Evolutionary conservation across 1,284 basidiomycete species (phyloP).

Genomic region (Fomes fomentarius): DNA sequence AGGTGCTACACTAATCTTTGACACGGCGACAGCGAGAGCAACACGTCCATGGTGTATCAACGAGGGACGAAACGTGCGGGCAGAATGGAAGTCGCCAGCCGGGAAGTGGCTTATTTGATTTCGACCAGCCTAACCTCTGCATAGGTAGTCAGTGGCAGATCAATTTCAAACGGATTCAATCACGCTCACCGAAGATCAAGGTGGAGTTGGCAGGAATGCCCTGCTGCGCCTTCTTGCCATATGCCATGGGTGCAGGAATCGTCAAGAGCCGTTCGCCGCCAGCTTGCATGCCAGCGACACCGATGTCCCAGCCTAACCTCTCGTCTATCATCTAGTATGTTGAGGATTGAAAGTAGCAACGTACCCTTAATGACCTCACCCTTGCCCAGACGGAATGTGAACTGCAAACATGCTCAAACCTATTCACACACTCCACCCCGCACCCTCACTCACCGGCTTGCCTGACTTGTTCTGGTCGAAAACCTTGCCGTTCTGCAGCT

Average conservation of each 20-base stretch:
- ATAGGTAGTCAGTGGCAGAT: slow-evolving; percentile 20
- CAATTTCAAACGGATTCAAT: neutral
- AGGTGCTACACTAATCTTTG: neutral
- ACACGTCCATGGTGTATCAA: neutral
- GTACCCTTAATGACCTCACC: slow-evolving; percentile 92
- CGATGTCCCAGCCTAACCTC: slow-evolving; percentile 93
- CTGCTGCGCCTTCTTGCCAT: slow-evolving; percentile 59
- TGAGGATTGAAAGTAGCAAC: no score
- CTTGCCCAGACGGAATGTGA: slow-evolving; percentile 84
- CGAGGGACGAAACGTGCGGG: no score
- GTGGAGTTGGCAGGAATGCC: slow-evolving; percentile 73
- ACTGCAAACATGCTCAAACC: slow-evolving; percentile 45
- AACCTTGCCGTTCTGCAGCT: slow-evolving; percentile 81
- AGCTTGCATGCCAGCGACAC: slow-evolving; percentile 89
- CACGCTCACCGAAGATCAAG: slow-evolving; percentile 67
- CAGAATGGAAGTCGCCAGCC: no score
- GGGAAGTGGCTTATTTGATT: slow-evolving; percentile 55
- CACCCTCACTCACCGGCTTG: slow-evolving; percentile 64
- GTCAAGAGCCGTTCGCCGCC: slow-evolving; percentile 88
- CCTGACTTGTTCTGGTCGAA: slow-evolving; percentile 93
- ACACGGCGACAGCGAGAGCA: neutral
- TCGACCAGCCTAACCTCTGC: slow-evolving; percentile 75
- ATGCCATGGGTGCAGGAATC: slow-evolving; percentile 73
- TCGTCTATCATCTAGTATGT: no score
- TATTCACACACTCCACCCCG: slow-evolving; percentile 1